Percentiles rank a stretch among this genome's conserved stretches.
Conservation (phyloP, 1,284 basidiomycete species). For the Trametes versicolor region DNA sequence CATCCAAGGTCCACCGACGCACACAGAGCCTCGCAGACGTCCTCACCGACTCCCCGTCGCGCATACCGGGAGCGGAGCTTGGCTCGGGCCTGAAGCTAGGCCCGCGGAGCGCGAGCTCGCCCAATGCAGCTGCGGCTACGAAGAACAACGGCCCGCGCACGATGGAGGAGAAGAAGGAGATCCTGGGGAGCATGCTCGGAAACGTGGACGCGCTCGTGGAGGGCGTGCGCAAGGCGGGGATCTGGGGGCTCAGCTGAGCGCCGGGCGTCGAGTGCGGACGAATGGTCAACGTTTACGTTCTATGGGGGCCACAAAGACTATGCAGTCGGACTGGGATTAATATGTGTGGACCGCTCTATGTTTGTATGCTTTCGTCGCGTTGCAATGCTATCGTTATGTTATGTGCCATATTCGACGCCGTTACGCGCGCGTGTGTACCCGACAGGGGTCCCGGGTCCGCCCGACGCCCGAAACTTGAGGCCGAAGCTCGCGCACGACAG, state of each 20-base stretch:
- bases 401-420: constrained; percentile 4
- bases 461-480: too few relatives aligned
- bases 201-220: constrained; percentile 91
- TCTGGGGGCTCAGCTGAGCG: constrained; percentile 68
- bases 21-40: constrained; percentile 43
- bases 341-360: constrained; percentile 18
- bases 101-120: constrained; percentile 26
- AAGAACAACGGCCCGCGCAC: constrained; percentile 54
- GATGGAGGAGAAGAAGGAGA: constrained; percentile 86
- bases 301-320: not conserved
- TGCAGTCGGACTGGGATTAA: not conserved
- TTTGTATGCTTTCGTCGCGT: constrained; percentile 31
- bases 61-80: constrained; percentile 17
- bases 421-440: too few relatives aligned
- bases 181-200: constrained; percentile 82
- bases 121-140: constrained; percentile 11
- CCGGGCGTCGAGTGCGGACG: not conserved
- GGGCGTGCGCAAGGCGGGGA: constrained; percentile 83
- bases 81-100: constrained; percentile 23
- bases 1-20: constrained; percentile 39
- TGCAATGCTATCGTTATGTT: constrained; percentile 36
- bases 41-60: constrained; percentile 18
- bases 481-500: too few relatives aligned
- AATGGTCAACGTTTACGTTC: too few relatives aligned
- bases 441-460: too few relatives aligned